phyloP scores from a whole-genome alignment of 176 grass and related monocot species.

The Luzula sylvatica region DNA sequence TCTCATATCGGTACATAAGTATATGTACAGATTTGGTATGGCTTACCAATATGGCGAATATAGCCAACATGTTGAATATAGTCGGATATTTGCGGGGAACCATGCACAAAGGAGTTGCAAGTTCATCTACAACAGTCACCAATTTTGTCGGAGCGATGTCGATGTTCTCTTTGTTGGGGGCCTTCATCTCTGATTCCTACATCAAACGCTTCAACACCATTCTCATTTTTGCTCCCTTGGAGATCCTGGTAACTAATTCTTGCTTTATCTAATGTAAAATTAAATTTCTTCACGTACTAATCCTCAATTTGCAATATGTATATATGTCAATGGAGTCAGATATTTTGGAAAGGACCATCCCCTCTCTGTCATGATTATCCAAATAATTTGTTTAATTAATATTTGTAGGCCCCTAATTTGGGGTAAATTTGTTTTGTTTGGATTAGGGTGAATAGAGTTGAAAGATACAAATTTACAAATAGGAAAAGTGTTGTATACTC shows the following conservation, averaged over 20 bases:
- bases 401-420: too few species aligned
- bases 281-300: neutral
- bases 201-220: constrained; percentile 46
- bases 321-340: neutral
- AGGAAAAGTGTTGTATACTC: too few species aligned
- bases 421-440: too few species aligned
- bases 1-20: neutral
- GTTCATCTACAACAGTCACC: constrained; percentile 31
- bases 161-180: constrained; percentile 47
- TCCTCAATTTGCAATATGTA: too few species aligned
- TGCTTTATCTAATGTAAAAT: neutral
- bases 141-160: constrained; percentile 40
- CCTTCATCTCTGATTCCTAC: constrained; percentile 70
- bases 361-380: too few species aligned
- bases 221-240: constrained; percentile 39
- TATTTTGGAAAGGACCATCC: too few species aligned
- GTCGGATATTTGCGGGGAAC: constrained; percentile 41
- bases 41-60: constrained; percentile 29
- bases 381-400: too few species aligned
- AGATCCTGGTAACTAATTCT: constrained; percentile 31
- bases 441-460: too few species aligned
- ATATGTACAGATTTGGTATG: constrained; percentile 27
- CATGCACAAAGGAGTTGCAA: constrained; percentile 48
- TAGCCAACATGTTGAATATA: constrained; percentile 41
- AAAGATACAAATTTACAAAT: too few species aligned